Base-by-base conservation (phyloP, 257 asterid genomes). In the Paraleonurus japonicus region DNA sequence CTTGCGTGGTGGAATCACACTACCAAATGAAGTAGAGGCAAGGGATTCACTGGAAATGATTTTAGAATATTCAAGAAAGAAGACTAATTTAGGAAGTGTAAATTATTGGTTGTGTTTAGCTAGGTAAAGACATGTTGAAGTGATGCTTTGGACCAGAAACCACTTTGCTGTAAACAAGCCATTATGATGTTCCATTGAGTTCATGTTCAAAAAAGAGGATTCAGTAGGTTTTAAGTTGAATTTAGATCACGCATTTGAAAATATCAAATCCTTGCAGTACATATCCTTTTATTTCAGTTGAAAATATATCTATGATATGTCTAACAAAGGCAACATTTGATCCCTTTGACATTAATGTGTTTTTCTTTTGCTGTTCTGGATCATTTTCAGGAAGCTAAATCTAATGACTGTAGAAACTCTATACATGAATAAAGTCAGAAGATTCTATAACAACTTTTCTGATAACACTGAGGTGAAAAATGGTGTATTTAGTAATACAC, bases 331-430 rank as follows among this genome's bases (percentile, higher is more conserved):
- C 13, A 9, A 51, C 16, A 35, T n/a, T 45, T 12, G 43, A 12
- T 70, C 28, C 60, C 35, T 60, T 45, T 60, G 23, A 16, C 64
- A 54, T 17, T 55, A 51, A 54, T 54, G 53, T 65, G 61, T 9
- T 39, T 41, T 22, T 63, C 41, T 17, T 19, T 13, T 17, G 53
- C 24, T n/a, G 60, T 60, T 8, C n/a, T 11, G 17, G 8, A 24
- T 33, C 2, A 4, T 9, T 54, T 10, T 47, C 28, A 20, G 23
- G 64, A 71, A 32, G 64, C n/a, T 3, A 61, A 32, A 50, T 32
- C 35, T 61, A n/a, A 69, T 30, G 23, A 55, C 23, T 51, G 3
- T 15, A 15, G 15, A 15, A 57, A 32, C 15, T 37, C 17, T 24
- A 2, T 58, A 17, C 43, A 20, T 53, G 37, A 9, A 22, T 9